These are phyloP conservation scores for Cercospora sp. DNA, from an alignment of 2,329 filamentous ascomycete species.

Conservation along the genomic window DNA sequence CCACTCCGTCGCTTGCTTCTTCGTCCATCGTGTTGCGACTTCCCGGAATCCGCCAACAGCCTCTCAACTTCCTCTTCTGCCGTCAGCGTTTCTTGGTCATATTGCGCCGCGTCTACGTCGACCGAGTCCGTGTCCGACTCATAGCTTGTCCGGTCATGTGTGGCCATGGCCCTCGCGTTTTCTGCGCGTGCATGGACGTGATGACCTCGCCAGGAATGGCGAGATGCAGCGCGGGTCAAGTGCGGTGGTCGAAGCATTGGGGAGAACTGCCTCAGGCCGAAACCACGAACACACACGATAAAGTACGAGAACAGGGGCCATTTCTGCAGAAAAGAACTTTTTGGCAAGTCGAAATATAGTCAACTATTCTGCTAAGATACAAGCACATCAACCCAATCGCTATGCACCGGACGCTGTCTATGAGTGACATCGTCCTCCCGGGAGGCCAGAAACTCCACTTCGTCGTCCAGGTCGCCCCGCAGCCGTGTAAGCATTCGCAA, in stretches of 20 bases:
- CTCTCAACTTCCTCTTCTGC: slow-evolving; percentile 51
- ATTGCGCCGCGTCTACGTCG: slow-evolving; percentile 14
- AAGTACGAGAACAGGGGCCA: background rate
- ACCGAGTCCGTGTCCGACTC: slow-evolving; percentile 13
- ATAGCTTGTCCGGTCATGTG: background rate
- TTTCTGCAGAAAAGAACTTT: background rate
- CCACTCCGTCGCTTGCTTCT: slow-evolving; percentile 28
- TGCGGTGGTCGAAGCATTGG: background rate
- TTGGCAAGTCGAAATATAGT: background rate
- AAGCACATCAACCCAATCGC: slow-evolving; percentile 6
- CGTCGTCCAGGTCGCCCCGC: slow-evolving; percentile 5
- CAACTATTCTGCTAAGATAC: slow-evolving; percentile 14
- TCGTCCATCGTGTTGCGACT: slow-evolving; percentile 18
- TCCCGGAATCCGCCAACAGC: slow-evolving; percentile 39
- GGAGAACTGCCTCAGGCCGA: background rate
- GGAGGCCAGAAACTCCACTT: slow-evolving; percentile 7
- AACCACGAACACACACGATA: background rate
- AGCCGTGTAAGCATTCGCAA: slow-evolving; percentile 15
- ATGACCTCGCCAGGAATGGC: no score
- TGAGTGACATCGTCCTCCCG: slow-evolving; percentile 1
- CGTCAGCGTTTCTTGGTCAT: slow-evolving; percentile 45
- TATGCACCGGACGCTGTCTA: slow-evolving; percentile 4
- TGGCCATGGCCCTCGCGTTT: background rate
- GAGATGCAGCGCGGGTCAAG: background rate
- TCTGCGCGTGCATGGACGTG: background rate